Conservation (phyloP, 768 basidiomycete genomes). For the Vararia minispora region DNA sequence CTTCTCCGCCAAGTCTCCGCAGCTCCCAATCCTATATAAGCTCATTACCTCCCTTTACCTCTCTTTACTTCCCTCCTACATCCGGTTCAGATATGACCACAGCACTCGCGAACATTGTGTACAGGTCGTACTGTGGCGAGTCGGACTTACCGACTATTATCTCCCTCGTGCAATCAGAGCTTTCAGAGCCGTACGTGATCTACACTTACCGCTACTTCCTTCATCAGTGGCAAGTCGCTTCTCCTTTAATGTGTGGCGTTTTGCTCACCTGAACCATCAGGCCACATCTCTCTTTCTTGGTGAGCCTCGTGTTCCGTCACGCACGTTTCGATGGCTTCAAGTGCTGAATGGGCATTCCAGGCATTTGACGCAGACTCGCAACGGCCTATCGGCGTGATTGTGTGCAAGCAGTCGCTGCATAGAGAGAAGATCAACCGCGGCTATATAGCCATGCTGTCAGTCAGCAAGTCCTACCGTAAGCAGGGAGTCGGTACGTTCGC, state of each 20-base stretch:
- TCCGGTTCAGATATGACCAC: too few species aligned
- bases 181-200: slow-evolving; percentile 92
- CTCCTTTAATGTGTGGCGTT: neutral
- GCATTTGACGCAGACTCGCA: too few species aligned
- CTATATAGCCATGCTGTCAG: slow-evolving; percentile 97
- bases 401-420: slow-evolving; percentile 95
- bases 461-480: slow-evolving; percentile 73
- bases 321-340: slow-evolving; percentile 5
- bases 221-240: slow-evolving; percentile 72
- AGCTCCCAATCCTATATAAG: too few species aligned
- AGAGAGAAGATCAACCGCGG: slow-evolving; percentile 67
- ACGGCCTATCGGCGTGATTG: slow-evolving; percentile 90
- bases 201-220: slow-evolving; percentile 98
- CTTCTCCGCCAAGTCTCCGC: too few species aligned
- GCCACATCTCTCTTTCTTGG: slow-evolving; percentile 84
- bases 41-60: too few species aligned
- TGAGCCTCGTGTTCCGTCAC: slow-evolving; percentile 18
- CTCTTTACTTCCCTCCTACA: too few species aligned
- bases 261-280: slow-evolving; percentile 37
- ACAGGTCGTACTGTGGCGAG: slow-evolving; percentile 69
- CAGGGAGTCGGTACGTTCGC: slow-evolving; percentile 75
- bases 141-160: slow-evolving; percentile 76
- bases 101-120: slow-evolving; percentile 42
- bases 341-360: neutral
- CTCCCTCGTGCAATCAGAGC: slow-evolving; percentile 79